Base-by-base conservation (phyloP, 2,329 filamentous ascomycete species). In the Huntiella abstrusa region DNA sequence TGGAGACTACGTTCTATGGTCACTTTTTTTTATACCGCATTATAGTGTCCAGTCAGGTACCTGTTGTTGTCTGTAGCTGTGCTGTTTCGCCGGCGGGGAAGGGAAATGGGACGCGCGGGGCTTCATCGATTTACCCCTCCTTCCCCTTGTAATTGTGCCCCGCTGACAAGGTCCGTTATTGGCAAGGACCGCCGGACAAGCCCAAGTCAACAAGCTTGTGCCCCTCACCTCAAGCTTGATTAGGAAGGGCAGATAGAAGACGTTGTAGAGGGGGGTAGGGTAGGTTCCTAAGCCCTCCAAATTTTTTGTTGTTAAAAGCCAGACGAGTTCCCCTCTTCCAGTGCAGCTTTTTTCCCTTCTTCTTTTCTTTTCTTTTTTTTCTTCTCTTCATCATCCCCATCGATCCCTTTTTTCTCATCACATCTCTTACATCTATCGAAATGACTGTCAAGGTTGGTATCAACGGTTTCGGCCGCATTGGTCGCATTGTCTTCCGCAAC, bases 401-500 rank as follows among this genome's bases (percentile, higher is more conserved):
- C 46, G 11, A 22, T 17, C 16, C 15, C 34, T 42, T 40, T 19
- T 19, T 42, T 35, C 17, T 28, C 33, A 43, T 33, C 32, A 32
- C 38, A 41, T 42, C 39, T 37, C 36, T 19, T 33, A 7, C 32
- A 48, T 42, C 11, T 38, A 43, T 51, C 58, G 61, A 53, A 56
- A 65, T 65, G 63, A 58, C 62, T 63, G 64, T 71, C 64, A 76
- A 92, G 78, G 84, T 92, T 64, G 86, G 86, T 67, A 95, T 94
- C 81, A 96, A 95, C 82, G 88, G 91, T 68, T 98, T 98, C 75
- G 91, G 91, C 73, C 87, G 91, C 70, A 98, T 98, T 70, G 91
- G 91, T 62, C 83, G 91, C 67, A 95, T 98, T 67, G 80, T 96
- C 74, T 91, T 96, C 83, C 85, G 88, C 73, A 96, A 95, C 73